phyloP scores from a whole-genome alignment of 2,329 filamentous ascomycete species.

The Diaporthe sp. region DNA sequence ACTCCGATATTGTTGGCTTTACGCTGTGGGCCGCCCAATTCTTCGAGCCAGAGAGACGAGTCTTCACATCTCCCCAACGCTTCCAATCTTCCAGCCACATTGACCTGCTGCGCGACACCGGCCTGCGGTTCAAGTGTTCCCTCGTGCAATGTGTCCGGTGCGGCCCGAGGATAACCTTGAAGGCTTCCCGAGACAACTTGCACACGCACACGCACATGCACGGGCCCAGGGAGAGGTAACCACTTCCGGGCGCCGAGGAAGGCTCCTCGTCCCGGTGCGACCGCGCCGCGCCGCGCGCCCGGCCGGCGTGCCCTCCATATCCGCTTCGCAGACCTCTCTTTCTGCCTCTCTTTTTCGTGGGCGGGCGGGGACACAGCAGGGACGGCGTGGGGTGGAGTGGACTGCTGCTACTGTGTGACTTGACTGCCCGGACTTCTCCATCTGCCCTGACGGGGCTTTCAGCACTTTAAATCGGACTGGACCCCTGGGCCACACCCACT shows the following conservation, averaged over 20 bases:
- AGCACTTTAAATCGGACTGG: background rate
- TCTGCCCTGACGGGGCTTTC: background rate
- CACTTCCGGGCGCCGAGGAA: background rate
- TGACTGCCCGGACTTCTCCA: background rate
- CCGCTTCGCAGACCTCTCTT: background rate
- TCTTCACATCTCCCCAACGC: background rate
- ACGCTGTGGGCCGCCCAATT: no score
- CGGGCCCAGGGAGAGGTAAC: background rate
- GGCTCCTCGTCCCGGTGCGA: background rate
- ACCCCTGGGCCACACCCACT: background rate
- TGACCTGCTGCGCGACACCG: constrained; percentile 3
- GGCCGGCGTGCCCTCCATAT: background rate
- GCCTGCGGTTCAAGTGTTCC: constrained; percentile 16
- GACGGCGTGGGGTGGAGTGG: background rate
- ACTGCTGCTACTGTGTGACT: background rate
- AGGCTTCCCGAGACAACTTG: constrained; percentile 28
- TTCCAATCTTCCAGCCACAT: background rate
- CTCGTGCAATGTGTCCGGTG: constrained; percentile 6
- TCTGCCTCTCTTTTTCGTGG: background rate
- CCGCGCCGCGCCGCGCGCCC: background rate
- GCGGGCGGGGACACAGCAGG: background rate
- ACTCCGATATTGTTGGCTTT: background rate
- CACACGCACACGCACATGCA: background rate
- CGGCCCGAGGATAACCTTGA: constrained; percentile 32
- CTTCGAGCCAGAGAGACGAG: background rate